Percentiles rank a stretch among this genome's conserved stretches.
Evolutionary conservation across 2,329 filamentous ascomycete species (phyloP).

Genomic region (Venturiaceae sp.): DNA sequence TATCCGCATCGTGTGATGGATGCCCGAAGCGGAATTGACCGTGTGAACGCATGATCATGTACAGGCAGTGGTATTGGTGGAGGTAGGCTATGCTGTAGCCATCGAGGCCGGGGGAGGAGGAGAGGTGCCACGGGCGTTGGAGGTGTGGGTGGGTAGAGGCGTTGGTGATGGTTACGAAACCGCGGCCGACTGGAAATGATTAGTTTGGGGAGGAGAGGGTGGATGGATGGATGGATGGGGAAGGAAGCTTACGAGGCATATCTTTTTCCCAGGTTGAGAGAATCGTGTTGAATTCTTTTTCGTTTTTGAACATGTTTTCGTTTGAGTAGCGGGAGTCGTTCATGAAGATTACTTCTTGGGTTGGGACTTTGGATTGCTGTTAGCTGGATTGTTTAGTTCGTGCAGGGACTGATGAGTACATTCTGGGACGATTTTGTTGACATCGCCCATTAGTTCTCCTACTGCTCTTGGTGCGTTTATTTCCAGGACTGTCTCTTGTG

Average conservation of each 20-base stretch:
- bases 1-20: background rate
- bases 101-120: background rate
- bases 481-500: background rate
- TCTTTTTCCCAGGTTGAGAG: background rate
- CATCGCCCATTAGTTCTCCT: conserved; percentile 2
- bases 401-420: background rate
- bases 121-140: background rate
- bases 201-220: background rate
- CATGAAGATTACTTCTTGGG: conserved; percentile 4
- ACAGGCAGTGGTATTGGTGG: conserved; percentile 9
- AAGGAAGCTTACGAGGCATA: conserved; percentile 3
- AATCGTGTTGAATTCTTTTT: background rate
- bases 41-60: conserved; percentile 5
- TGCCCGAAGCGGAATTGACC: background rate
- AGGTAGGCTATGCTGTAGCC: conserved; percentile 9
- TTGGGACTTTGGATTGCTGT: conserved; percentile 1
- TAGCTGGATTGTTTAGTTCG: background rate
- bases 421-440: conserved; percentile 3
- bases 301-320: conserved; percentile 1
- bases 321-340: conserved; percentile 2
- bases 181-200: conserved; percentile 3
- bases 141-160: background rate
- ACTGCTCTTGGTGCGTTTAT: background rate
- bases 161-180: conserved; percentile 3
- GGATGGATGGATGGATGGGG: too few species aligned